A percentile compares a stretch with the other conserved stretches of the same genome.
phyloP scores from a whole-genome alignment of 2,329 filamentous ascomycete genomes.

The Teratosphaeria zuluensis region DNA sequence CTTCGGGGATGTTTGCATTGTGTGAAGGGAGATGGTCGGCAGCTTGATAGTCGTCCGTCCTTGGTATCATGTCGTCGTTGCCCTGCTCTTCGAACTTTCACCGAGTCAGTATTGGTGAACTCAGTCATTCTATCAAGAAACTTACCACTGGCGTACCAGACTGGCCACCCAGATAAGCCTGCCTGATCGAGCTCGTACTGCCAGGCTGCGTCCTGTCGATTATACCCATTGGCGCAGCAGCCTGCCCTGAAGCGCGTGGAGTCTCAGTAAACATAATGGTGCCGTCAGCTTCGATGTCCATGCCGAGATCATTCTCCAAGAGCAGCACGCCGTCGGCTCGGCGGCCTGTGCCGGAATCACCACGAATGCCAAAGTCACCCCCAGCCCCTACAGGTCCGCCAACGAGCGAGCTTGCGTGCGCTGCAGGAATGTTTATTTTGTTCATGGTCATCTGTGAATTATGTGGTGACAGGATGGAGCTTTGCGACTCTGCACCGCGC shows the following conservation, averaged over 20 bases:
- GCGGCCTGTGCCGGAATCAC: slow-evolving; percentile 30
- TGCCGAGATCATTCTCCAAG: slow-evolving; percentile 26
- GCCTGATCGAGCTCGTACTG: slow-evolving; percentile 29
- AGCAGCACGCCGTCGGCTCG: slow-evolving; percentile 38
- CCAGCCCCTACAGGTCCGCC: slow-evolving; percentile 28
- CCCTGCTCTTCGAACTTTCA: slow-evolving; percentile 10
- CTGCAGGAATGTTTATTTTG: slow-evolving; percentile 37
- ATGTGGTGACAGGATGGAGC: slow-evolving; percentile 29
- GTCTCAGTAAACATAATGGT: slow-evolving; percentile 32
- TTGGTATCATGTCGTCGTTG: slow-evolving; percentile 25
- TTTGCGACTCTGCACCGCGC: slow-evolving; percentile 27
- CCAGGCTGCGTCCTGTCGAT: slow-evolving; percentile 2
- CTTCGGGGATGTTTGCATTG: neutral
- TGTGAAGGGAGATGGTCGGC: slow-evolving; percentile 17
- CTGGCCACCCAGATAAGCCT: slow-evolving; percentile 32
- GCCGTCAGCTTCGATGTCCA: slow-evolving; percentile 54
- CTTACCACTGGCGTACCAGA: slow-evolving; percentile 11
- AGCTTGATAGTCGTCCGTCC: slow-evolving; percentile 16
- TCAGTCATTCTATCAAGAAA: neutral
- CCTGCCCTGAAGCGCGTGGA: slow-evolving; percentile 5
- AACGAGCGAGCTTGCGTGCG: slow-evolving; percentile 28
- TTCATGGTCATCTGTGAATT: slow-evolving; percentile 20
- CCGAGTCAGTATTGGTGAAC: neutral
- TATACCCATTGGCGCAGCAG: slow-evolving; percentile 3
- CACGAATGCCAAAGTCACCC: slow-evolving; percentile 21